Base-by-base conservation (phyloP, 2,329 filamentous ascomycete genomes). In the Bipolaris victoriae region DNA sequence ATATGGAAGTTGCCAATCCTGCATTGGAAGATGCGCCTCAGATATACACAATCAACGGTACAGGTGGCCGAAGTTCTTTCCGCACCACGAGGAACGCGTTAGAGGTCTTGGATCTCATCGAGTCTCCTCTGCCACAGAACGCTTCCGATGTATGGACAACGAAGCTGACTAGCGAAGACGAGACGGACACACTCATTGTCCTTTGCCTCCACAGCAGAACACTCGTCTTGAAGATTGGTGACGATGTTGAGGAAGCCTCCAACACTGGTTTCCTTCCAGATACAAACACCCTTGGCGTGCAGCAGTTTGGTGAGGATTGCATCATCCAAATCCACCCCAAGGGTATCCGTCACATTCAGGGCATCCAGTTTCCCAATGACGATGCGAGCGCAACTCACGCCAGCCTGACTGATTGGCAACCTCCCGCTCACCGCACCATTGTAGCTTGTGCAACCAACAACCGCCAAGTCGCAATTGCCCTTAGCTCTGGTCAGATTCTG, bases 261-360 rank as follows among this genome's bases (percentile, higher is more conserved):
- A 92, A 98, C 72, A 96, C 93, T 9, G 92, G 94, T 0, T 97
- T 99, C 72, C 80, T 98, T 9, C 90, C 91, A 0, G 90, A 90
- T 10, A 92, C 95, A 7, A 89, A 93, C 1, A 99, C 96, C 0
- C 81, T 99, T 15, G 93, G 93, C 6, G 92, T 97, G 5, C 94
- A 97, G 71, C 91, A 97, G 68, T 88, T 99, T 48, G 96, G 95
- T 40, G 92, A 97, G 55, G 91, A 97, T 73, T 91, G 92, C 24
- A 82, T 98, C 39, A 88, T 99, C 16, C 95, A 99, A 74, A 91
- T 99, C 5, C 93, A 99, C 69, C 92, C 94, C n/a, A 93, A 93
- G 71, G 95, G 95, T 53, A 97, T 99, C 59, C 87, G 93, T 47
- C 93, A 97, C 69, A 94, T 99, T 56, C 86, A 90, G 44, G 90